A percentile compares a stretch with the other conserved stretches of the same genome.
phyloP scores from a whole-genome alignment of 768 basidiomycete genomes.

The Mycena albidolilacea region DNA sequence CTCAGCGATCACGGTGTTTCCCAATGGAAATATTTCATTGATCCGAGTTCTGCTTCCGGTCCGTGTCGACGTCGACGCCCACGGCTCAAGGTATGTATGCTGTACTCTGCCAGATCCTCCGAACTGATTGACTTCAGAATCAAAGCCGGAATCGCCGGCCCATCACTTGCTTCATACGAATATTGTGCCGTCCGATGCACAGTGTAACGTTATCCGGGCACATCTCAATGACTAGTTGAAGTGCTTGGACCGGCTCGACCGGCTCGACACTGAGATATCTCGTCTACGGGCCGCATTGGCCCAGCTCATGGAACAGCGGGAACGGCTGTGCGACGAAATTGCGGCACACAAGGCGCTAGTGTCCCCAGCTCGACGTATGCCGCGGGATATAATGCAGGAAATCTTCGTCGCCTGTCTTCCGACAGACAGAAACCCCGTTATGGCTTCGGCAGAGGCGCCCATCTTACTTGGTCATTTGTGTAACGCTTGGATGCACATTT shows the following conservation, averaged over 20 bases:
- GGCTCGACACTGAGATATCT: not conserved
- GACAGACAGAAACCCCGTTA: not conserved
- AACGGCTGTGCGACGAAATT: not conserved
- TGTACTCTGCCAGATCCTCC: not conserved
- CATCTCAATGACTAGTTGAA: not conserved
- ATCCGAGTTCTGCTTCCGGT: no score
- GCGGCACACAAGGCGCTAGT: not conserved
- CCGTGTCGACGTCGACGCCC: not conserved
- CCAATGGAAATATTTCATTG: no score
- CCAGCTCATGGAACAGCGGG: not conserved
- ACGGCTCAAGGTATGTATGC: not conserved
- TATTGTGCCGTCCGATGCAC: not conserved
- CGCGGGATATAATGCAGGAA: slow-evolving; percentile 6
- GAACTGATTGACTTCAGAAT: not conserved
- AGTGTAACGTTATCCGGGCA: not conserved
- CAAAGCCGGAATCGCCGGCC: not conserved
- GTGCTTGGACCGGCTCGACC: not conserved
- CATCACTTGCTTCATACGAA: slow-evolving; percentile 4
- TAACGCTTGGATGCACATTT: not conserved
- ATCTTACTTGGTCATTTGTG: not conserved
- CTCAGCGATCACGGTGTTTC: no score
- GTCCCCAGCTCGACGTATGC: not conserved
- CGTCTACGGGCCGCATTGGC: not conserved
- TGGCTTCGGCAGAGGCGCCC: not conserved
- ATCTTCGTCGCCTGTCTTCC: slow-evolving; percentile 1